phyloP scores from a whole-genome alignment of 192 early-diverging fungal species.

The Coemansia nantahalensis region DNA sequence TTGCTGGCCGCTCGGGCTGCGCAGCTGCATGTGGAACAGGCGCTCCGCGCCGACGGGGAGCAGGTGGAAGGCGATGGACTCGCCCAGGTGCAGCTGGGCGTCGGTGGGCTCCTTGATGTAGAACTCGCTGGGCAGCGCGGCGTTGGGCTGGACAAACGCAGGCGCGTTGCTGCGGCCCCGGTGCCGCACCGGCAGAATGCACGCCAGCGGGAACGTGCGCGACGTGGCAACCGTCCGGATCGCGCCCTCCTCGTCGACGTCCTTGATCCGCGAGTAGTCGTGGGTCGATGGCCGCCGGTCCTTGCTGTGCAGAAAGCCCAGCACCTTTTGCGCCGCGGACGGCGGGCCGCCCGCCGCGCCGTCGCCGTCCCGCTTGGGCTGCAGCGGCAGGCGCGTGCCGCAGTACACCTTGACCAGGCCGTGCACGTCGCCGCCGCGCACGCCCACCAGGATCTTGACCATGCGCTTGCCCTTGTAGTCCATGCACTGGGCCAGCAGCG shows the following conservation, averaged over 20 bases:
- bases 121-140: slow-evolving; percentile 48
- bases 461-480: slow-evolving; percentile 53
- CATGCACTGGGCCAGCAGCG: slow-evolving; percentile 54
- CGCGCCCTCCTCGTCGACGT: slow-evolving; percentile 45
- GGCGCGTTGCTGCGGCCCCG: slow-evolving; percentile 36
- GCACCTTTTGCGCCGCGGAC: slow-evolving; percentile 33
- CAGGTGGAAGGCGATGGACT: slow-evolving; percentile 47
- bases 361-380: slow-evolving; percentile 21
- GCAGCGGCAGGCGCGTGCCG: slow-evolving; percentile 36
- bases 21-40: slow-evolving; percentile 52
- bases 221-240: slow-evolving; percentile 40
- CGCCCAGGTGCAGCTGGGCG: slow-evolving; percentile 44
- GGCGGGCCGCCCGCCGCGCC: slow-evolving; percentile 1
- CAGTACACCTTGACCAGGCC: slow-evolving; percentile 54
- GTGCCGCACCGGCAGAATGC: slow-evolving; percentile 39
- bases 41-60: slow-evolving; percentile 52
- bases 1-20: slow-evolving; percentile 50
- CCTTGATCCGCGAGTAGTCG: slow-evolving; percentile 49
- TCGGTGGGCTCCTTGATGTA: slow-evolving; percentile 52
- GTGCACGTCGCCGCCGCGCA: slow-evolving; percentile 30
- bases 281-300: slow-evolving; percentile 31
- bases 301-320: slow-evolving; percentile 41
- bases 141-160: slow-evolving; percentile 49
- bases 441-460: slow-evolving; percentile 51
- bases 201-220: slow-evolving; percentile 49